These are phyloP conservation scores for Sphaerulina populicola DNA, from an alignment of 2,329 filamentous ascomycete genomes.

Conservation along the genomic window DNA sequence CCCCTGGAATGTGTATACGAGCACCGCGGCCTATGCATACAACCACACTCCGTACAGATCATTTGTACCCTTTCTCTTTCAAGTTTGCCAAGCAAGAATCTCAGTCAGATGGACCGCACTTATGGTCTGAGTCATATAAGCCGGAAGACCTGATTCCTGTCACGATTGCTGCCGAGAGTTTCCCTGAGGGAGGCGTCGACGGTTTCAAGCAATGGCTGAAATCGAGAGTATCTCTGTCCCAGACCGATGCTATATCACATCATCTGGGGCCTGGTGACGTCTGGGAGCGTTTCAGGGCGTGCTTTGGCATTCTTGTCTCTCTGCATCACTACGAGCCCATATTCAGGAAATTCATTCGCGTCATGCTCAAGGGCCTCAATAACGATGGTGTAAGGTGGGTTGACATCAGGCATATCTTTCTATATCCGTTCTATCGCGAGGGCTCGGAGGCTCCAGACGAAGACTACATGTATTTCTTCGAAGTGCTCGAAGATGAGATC, in stretches of 20 bases:
- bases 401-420: constrained; percentile 71
- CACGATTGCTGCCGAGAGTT: constrained; percentile 58
- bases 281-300: constrained; percentile 73
- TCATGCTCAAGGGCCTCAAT: constrained; percentile 62
- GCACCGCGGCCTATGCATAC: constrained; percentile 52
- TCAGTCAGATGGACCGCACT: constrained; percentile 33
- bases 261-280: constrained; percentile 76
- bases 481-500: constrained; percentile 68
- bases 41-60: constrained; percentile 46
- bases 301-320: constrained; percentile 64
- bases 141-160: constrained; percentile 52
- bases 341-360: constrained; percentile 64
- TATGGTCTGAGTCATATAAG: constrained; percentile 62
- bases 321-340: constrained; percentile 88
- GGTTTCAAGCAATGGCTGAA: constrained; percentile 75
- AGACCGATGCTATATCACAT: constrained; percentile 65
- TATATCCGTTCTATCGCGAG: constrained; percentile 58
- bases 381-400: constrained; percentile 78
- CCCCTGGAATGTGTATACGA: constrained; percentile 64
- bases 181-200: constrained; percentile 60
- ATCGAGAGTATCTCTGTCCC: constrained; percentile 61
- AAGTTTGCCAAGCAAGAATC: constrained; percentile 39
- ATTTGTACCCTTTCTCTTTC: constrained; percentile 49
- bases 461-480: constrained; percentile 62
- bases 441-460: constrained; percentile 57